These are phyloP conservation scores for Scenedesmus sp. DNA, from an alignment of 163 green algal species.

Conservation along the genomic window DNA sequence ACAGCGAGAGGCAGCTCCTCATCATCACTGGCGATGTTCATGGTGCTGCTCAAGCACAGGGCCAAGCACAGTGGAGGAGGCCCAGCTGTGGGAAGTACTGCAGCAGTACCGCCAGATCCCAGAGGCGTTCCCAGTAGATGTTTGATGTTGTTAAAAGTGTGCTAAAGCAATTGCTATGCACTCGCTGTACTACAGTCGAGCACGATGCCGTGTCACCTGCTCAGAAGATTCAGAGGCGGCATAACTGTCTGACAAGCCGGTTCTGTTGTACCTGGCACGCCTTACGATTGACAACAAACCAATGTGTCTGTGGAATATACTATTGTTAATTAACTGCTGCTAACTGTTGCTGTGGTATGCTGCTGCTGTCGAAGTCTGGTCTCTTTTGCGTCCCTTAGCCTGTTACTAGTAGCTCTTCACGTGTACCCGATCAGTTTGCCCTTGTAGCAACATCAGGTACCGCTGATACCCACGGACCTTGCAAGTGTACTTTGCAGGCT, in stretches of 20 bases:
- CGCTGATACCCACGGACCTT: background rate
- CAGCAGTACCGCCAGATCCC: background rate
- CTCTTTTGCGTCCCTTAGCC: background rate
- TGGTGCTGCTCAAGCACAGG: background rate
- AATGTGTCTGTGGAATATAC: too few relatives aligned
- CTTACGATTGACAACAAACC: too few relatives aligned
- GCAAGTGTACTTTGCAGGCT: background rate
- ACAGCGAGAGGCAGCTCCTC: slow-evolving; percentile 46
- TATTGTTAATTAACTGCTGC: background rate
- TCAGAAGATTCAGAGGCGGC: background rate
- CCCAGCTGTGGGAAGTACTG: background rate
- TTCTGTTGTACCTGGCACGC: background rate
- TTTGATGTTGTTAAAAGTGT: background rate
- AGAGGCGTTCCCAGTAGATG: background rate
- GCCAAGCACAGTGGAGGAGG: background rate
- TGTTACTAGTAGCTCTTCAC: background rate
- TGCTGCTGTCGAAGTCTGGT: background rate
- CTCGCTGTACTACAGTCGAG: background rate
- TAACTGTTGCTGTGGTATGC: background rate
- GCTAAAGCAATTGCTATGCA: background rate
- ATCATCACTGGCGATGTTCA: background rate
- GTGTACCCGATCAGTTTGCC: background rate
- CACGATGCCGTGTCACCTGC: background rate
- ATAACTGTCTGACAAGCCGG: background rate
- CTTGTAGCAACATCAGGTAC: background rate